These are phyloP conservation scores for Mucor saturninus DNA, from an alignment of 371 early-diverging fungal genomes.

Conservation along the genomic window DNA sequence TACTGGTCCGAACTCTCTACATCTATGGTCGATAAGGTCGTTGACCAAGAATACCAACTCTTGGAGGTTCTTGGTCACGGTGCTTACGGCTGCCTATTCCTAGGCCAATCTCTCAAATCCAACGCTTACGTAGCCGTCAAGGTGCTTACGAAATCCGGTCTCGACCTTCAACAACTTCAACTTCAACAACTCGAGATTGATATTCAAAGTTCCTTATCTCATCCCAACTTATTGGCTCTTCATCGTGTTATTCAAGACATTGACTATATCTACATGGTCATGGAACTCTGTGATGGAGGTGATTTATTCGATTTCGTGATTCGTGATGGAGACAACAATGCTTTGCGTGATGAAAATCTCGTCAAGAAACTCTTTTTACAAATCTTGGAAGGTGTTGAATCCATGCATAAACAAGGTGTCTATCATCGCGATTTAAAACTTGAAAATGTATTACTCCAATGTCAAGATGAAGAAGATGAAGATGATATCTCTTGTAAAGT, in stretches of 20 bases:
- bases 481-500: constrained; percentile 67
- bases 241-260: constrained; percentile 57
- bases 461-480: constrained; percentile 36
- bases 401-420: constrained; percentile 59
- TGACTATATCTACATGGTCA: constrained; percentile 59
- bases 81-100: constrained; percentile 65
- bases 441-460: constrained; percentile 73
- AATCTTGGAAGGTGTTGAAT: constrained; percentile 61
- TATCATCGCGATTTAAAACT: constrained; percentile 84
- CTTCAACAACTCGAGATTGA: constrained; percentile 78
- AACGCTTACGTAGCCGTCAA: constrained; percentile 71
- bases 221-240: constrained; percentile 70
- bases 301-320: constrained; percentile 69
- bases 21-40: constrained; percentile 38
- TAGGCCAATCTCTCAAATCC: constrained; percentile 53
- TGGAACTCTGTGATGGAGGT: constrained; percentile 69
- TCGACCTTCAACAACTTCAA: constrained; percentile 61
- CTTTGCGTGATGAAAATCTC: constrained; percentile 37
- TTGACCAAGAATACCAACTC: constrained; percentile 46
- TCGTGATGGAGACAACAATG: constrained; percentile 41
- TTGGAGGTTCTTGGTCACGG: constrained; percentile 66
- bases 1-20: constrained; percentile 40
- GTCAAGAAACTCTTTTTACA: constrained; percentile 56
- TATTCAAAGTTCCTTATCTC: constrained; percentile 70
- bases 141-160: constrained; percentile 68